A percentile compares a stretch with the other conserved stretches of the same genome.
phyloP scores from a whole-genome alignment of 148 eudicot species.

The Chenopodium quinoa region DNA sequence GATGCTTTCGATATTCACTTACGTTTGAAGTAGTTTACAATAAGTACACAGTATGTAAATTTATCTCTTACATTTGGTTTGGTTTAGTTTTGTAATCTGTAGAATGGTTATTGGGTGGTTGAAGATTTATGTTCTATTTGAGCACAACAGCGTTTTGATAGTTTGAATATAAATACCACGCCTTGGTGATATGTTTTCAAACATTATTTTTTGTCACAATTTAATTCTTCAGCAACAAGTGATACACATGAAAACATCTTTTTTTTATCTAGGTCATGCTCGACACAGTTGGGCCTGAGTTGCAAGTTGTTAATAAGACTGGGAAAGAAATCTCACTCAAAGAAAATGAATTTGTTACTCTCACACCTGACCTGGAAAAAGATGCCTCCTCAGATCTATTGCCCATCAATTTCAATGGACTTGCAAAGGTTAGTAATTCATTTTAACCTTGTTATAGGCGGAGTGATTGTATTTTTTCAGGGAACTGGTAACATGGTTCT shows the following conservation, averaged over 20 bases:
- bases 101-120: neutral
- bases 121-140: neutral
- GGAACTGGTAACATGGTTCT: neutral
- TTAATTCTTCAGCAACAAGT: neutral
- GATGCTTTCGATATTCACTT: neutral
- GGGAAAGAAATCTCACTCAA: slow-evolving; percentile 54
- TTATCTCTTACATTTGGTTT: neutral
- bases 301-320: slow-evolving; percentile 66
- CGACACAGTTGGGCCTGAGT: slow-evolving; percentile 81
- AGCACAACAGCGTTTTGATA: too few relatives aligned
- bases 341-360: slow-evolving; percentile 56
- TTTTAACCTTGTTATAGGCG: neutral
- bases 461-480: neutral
- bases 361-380: slow-evolving; percentile 56
- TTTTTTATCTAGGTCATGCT: slow-evolving; percentile 60
- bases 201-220: neutral
- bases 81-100: too few relatives aligned
- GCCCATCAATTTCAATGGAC: slow-evolving; percentile 68
- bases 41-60: neutral
- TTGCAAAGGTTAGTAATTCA: slow-evolving; percentile 55
- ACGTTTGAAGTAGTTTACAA: neutral
- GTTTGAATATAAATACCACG: neutral
- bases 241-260: neutral
- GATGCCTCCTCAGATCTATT: slow-evolving; percentile 68
- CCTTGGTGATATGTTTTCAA: neutral